phyloP scores from a whole-genome alignment of 1,284 basidiomycete genomes.

The Microbotryum intermedium region DNA sequence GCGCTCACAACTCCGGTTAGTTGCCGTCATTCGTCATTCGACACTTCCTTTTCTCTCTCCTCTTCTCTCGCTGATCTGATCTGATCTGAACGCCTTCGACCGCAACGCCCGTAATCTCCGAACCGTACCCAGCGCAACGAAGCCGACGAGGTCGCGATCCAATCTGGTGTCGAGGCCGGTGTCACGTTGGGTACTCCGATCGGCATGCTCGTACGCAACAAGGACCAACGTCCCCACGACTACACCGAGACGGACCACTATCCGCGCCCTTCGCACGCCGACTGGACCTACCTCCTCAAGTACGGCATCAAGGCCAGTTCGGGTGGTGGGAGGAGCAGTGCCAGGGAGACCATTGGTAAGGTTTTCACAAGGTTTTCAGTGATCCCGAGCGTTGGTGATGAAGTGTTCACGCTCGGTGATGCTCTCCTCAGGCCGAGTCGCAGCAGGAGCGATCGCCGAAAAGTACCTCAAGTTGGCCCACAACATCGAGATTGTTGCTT shows the following conservation, averaged over 20 bases:
- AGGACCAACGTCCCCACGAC: constrained; percentile 96
- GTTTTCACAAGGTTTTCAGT: neutral
- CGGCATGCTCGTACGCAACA: constrained; percentile 88
- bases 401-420: neutral
- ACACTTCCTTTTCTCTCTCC: neutral
- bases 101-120: neutral
- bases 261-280: constrained; percentile 94
- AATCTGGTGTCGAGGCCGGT: constrained; percentile 88
- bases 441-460: constrained; percentile 96
- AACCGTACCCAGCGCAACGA: constrained; percentile 69
- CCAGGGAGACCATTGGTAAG: constrained; percentile 90
- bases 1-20: constrained; percentile 89
- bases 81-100: neutral
- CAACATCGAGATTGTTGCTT: constrained; percentile 91
- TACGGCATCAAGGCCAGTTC: constrained; percentile 96
- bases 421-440: constrained; percentile 68
- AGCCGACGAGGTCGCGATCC: constrained; percentile 87
- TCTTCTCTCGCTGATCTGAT: neutral
- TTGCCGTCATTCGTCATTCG: constrained; percentile 12
- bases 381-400: neutral
- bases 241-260: constrained; percentile 97
- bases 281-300: constrained; percentile 97
- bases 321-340: constrained; percentile 88
- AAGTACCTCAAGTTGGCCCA: constrained; percentile 82
- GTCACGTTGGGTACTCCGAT: constrained; percentile 97